phyloP scores from a whole-genome alignment of 768 basidiomycete genomes.

The Phylloporus rhodoxanthus region DNA sequence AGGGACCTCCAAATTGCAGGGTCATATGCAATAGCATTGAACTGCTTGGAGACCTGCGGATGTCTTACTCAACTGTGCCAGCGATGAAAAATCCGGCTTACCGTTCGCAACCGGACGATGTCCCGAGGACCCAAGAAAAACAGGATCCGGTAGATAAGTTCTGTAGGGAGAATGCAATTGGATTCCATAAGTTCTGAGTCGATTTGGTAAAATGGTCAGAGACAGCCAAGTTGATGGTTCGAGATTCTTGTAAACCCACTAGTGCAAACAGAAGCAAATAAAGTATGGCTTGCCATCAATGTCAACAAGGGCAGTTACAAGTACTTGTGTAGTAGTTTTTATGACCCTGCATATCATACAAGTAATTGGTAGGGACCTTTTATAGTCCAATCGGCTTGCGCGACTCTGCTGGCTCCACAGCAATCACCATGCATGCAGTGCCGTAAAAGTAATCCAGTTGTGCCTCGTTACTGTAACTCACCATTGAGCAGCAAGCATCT shows the following conservation, averaged over 20 bases:
- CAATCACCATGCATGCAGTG: no score
- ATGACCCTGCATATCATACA: no score
- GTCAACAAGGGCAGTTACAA: no score
- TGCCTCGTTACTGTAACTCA: constrained; percentile 4
- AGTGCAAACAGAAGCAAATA: not conserved
- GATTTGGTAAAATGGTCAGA: no score
- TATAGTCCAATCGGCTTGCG: not conserved
- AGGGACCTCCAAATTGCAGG: not conserved
- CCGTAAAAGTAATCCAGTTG: constrained; percentile 7
- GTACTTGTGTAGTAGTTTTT: no score
- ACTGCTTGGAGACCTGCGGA: not conserved
- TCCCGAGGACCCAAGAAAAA: not conserved
- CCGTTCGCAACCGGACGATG: not conserved
- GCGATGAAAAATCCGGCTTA: not conserved
- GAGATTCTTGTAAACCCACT: no score
- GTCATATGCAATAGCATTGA: not conserved
- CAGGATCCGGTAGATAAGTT: not conserved
- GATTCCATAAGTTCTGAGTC: not conserved
- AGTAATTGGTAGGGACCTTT: no score
- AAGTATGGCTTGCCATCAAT: no score
- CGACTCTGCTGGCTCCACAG: not conserved
- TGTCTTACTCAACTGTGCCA: not conserved
- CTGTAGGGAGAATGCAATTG: not conserved
- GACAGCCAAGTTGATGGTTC: no score
- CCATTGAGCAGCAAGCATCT: not conserved